Conservation (phyloP, 2,329 filamentous ascomycete species). For the Penicillium digitatum region DNA sequence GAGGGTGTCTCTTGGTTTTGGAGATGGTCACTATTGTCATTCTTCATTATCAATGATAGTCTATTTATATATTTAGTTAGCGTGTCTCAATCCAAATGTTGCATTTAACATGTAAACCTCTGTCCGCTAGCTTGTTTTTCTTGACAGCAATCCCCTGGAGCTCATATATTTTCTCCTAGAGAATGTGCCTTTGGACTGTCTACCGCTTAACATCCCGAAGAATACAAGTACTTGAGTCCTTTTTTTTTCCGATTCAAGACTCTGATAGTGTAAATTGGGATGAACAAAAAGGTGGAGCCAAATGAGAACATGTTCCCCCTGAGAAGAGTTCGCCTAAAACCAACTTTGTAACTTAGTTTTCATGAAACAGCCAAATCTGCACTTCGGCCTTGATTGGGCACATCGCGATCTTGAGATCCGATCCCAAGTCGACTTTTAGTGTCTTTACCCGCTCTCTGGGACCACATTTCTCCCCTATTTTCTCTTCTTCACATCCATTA, state of each 20-base stretch:
- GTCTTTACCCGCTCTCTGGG: conserved; percentile 6
- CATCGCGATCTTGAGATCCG: conserved; percentile 7
- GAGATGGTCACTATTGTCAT: too few species aligned
- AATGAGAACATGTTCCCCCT: conserved; percentile 17
- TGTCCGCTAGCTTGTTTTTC: too few species aligned
- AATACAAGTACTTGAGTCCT: not conserved
- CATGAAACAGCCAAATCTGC: conserved; percentile 1
- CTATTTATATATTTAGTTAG: not conserved
- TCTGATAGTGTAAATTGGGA: conserved; percentile 18
- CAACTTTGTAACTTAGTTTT: not conserved
- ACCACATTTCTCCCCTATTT: conserved; percentile 13
- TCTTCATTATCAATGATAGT: too few species aligned
- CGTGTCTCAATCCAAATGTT: not conserved
- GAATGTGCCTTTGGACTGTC: too few species aligned
- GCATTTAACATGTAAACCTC: not conserved
- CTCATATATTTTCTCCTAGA: not conserved
- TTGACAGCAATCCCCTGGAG: not conserved
- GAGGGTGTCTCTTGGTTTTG: too few species aligned
- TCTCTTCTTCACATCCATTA: conserved; percentile 1
- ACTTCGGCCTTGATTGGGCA: conserved; percentile 4
- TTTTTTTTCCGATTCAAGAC: too few species aligned
- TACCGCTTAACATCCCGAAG: not conserved
- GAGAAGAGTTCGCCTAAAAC: conserved; percentile 11
- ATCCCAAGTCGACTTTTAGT: conserved; percentile 1
- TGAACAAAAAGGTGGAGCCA: conserved; percentile 23